Evolutionary conservation across 2,329 filamentous ascomycete species (phyloP), one percentile per base, ranked within the genome.

Genomic region (Fusarium verrucosum): DNA sequence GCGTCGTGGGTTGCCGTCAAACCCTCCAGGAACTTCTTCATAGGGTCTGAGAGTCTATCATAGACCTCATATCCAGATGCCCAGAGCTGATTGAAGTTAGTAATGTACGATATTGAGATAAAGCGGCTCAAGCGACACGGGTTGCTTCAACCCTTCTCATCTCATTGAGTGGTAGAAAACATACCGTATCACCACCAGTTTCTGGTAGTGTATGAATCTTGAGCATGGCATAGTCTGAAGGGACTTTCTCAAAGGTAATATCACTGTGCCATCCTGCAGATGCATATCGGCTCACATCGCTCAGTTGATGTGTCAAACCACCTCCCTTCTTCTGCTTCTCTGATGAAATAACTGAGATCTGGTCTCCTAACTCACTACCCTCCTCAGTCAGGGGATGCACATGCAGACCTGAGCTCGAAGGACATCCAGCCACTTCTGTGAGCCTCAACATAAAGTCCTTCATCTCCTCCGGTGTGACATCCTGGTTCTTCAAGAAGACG

Each of bases 61-160:
- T 86, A 87, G 17, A 84, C 75, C 65, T 86, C 86, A 62, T 88
- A 88, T 2, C 85, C 85, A 1, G 83, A 87, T 0, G 85, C 86
- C 85, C 86, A 89, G 7, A 89, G 79, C 13, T 84, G 58, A 7
- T 17, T 80, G 80, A 25, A 19, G 28, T 80, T 80, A 37, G 82
- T n/a, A 40, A 14, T 43, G 8, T 13, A n/a, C 7, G 2, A n/a
- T n/a, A n/a, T 6, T 2, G 8, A 26, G 32, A 20, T 2, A 11
- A 26, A 11, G 5, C 13, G 7, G n/a, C 11, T 10, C 10, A 42
- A 26, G 26, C 13, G 23, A 11, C 10, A 25, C 5, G 11, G 8
- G 11, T 17, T 30, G 17, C 11, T 36, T 33, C 11, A 19, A 26
- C 4, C 4, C 33, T 19, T n/a, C n/a, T 36, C 16, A 26, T 32